Conservation (phyloP, 2,329 filamentous ascomycete species). For the Dothiorella sarmentorum region DNA sequence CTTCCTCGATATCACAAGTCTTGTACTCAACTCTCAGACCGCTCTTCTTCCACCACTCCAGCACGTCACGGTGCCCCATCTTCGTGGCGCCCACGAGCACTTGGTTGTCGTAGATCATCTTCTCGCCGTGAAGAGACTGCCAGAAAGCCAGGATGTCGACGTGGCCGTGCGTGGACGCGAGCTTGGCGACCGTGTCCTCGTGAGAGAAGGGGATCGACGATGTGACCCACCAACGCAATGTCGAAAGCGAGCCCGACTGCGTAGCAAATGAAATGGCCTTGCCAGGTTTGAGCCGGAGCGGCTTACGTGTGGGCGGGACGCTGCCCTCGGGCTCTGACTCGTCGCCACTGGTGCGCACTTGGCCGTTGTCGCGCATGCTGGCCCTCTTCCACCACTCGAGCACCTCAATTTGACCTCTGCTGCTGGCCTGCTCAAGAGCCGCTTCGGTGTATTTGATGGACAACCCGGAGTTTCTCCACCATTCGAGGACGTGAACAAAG, state of each 20-base stretch:
- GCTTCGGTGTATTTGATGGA: conserved; percentile 81
- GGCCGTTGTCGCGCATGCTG: conserved; percentile 33
- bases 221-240: conserved; percentile 83
- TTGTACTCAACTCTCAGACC: conserved; percentile 83
- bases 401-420: conserved; percentile 78
- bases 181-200: conserved; percentile 76
- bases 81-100: conserved; percentile 84
- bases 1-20: conserved; percentile 93
- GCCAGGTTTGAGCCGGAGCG: conserved; percentile 68
- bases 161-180: conserved; percentile 80
- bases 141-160: conserved; percentile 81
- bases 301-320: conserved; percentile 23
- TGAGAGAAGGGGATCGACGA: conserved; percentile 77
- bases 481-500: conserved; percentile 80
- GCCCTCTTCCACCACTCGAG: conserved; percentile 90
- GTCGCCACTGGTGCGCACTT: conserved; percentile 23
- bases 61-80: conserved; percentile 75
- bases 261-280: conserved; percentile 81
- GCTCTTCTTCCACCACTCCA: conserved; percentile 89
- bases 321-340: conserved; percentile 22
- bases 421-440: conserved; percentile 82
- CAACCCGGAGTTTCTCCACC: conserved; percentile 82
- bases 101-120: conserved; percentile 77
- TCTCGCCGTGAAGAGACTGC: conserved; percentile 69
- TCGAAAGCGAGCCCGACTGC: conserved; percentile 73